Evolutionary conservation across 2,329 filamentous ascomycete genomes (phyloP), one percentile per base, ranked within the genome.

Genomic region (Orbilia ellipsospora): DNA sequence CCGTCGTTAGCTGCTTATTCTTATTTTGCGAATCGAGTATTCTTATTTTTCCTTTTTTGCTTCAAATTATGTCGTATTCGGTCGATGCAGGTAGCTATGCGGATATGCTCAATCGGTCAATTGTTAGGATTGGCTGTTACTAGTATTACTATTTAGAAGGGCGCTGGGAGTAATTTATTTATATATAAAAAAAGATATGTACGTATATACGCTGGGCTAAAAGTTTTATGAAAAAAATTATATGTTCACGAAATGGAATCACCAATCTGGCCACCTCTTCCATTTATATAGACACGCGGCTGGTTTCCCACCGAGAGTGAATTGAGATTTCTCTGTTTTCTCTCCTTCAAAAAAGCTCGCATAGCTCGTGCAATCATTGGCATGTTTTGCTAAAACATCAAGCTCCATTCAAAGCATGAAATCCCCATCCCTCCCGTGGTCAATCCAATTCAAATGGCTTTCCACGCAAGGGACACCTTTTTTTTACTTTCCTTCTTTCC

Each of bases 401-500:
- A 48, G 44, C 44, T 18, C 44, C 4, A 15, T 48, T 12, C 44
- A 1, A 18, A 52, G 12, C 50, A 20, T 48, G 15, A 18, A 48
- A 48, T 48, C 15, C 23, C 23, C 44, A 48, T 48, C 44, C 44
- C 44, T 48, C 15, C 15, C 44, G 15, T 48, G 7, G 44, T 23
- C 23, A 2, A 23, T 23, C 23, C 23, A n/a, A 18, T n/a, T 13
- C 44, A 18, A 48, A n/a, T n/a, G 15, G 13, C 44, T n/a, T 42
- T 15, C 50, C 64, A 68, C 55, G 55, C 64, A 68, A 56, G 64
- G 55, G 64, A 67, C 60, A 63, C 60, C 50, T 63, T 63, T 63
- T 48, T 42, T 61, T 48, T 61, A 10, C 44, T n/a, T n/a, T 10
- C 10, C 31, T 36, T 36, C 5, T 36, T 36, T 36, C 5, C 5